Base-by-base conservation (phyloP, 257 asterid genomes). In the Lycium ferocissimum region DNA sequence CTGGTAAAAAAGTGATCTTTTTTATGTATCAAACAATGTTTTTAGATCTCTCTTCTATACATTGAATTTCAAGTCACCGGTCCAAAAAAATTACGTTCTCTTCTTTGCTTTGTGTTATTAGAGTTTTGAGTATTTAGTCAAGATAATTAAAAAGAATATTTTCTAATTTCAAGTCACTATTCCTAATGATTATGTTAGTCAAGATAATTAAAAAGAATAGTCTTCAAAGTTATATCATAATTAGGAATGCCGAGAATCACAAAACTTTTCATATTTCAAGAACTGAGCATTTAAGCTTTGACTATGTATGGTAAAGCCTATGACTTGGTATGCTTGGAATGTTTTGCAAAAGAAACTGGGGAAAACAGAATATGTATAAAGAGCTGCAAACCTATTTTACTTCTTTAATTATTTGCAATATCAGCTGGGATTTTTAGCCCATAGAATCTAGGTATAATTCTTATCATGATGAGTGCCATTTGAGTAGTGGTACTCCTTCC, bases 401-500 rank as follows among this genome's bases (percentile, higher is more conserved):
- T 47, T 73, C 5, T 12, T 47, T 73, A 26, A 26, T 26, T 26
- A 26, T 26, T 26, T 26, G 33, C 62, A 14, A 75, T 49, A 22
- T 49, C 62, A 49, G 43, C 81, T 75, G 7, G 22, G 45, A 22
- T 14, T 75, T 49, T 75, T 75, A 2, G 62, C 13, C 62, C 40
- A 13, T 75, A 75, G 81, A 49, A 35, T 49, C 81, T 20, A 49
- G 13, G 40, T 49, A 75, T 49, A 22, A 49, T 6, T 49, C 62
- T 75, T 75, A 49, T 47, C 81, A 20, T 20, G 61, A 73, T 73
- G 81, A 47, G 6, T 75, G 22, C 18, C 81, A 75, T 62, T 75
- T 49, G 62, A 13, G 61, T 49, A 3, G 81, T 75, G 61, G 81
- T 22, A 75, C 45, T 75, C 13, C 10, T 66, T 13, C 61, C 61